Base-by-base conservation (phyloP, 2,329 filamentous ascomycete species). In the Colletotrichum lindemuthianum region DNA sequence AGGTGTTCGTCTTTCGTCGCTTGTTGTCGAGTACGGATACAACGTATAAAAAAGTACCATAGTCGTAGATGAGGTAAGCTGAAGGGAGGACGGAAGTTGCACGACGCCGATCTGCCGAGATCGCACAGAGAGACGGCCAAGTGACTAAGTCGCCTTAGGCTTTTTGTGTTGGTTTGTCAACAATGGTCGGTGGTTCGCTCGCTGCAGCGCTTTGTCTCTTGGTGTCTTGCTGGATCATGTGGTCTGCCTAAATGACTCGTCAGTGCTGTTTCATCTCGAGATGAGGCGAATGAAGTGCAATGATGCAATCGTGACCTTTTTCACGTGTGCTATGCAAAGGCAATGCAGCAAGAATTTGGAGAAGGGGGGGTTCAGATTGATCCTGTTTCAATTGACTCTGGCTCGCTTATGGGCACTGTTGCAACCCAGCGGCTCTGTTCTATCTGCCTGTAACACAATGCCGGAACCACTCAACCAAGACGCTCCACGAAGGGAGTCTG, bases 391-490 rank as follows among this genome's bases (percentile, higher is more conserved):
- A 66, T 66, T 66, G 48, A 59, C 59, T 47, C 9, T 64, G 48
- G 33, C 56, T 64, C 50, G 40, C 58, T 61, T 13, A 24, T 24
- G 52, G 63, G 61, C 51, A 57, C 63, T 57, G 58, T 40, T 50
- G 49, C 52, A 44, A 56, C 43, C 58, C 58, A 32, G 50, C 51
- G 45, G 39, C 53, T 49, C 55, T 52, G 44, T 43, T 53, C 53
- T 58, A 55, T 51, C 37, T 65, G 60, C 65, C 55, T 65, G 65
- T 64, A 66, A 66, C 63, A 66, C 63, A 66, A 41, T 33, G 63
- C 63, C 49, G 59, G 15, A 24, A 63, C 63, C 63, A 59, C 53
- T 66, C 59, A 40, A 66, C 63, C 59, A 53, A 41, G 49, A 15
- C 34, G 50, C 63, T 63, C 63, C 58, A 50, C 37, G 37, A 15